phyloP scores from a whole-genome alignment of 1,284 basidiomycete species.

The Tylopilus sp. region DNA sequence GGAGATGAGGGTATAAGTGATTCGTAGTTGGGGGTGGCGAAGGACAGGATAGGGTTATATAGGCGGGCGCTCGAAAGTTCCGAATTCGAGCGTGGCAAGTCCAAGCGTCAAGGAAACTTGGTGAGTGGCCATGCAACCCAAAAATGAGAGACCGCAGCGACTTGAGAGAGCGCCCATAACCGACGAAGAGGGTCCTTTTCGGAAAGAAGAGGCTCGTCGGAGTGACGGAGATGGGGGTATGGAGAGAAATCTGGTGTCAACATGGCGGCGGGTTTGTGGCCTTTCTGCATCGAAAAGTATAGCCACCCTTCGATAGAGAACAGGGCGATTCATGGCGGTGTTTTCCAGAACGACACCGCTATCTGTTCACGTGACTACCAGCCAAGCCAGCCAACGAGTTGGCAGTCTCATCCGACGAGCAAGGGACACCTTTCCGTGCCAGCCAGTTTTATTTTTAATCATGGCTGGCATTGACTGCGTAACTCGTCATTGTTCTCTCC shows the following conservation, averaged over 20 bases:
- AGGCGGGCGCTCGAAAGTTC: constrained; percentile 11
- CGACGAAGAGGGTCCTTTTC: constrained; percentile 2
- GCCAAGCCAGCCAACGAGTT: too few relatives aligned
- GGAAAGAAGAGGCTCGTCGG: neutral
- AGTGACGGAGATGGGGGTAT: constrained; percentile 4
- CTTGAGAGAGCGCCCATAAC: constrained; percentile 16
- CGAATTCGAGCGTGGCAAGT: constrained; percentile 11
- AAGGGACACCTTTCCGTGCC: constrained; percentile 4
- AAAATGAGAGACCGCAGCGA: neutral
- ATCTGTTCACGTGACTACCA: too few relatives aligned
- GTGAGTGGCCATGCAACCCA: constrained; percentile 3
- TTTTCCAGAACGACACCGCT: too few relatives aligned
- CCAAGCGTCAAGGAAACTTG: constrained; percentile 9
- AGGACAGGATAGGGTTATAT: constrained; percentile 19
- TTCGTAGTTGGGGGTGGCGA: constrained; percentile 2
- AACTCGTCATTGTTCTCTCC: neutral
- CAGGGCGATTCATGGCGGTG: too few relatives aligned
- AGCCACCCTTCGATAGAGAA: too few relatives aligned
- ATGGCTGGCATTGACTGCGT: neutral
- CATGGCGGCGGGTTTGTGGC: neutral
- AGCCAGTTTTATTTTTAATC: constrained; percentile 5
- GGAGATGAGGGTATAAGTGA: constrained; percentile 8
- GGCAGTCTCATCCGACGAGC: constrained; percentile 17
- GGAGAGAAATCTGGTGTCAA: neutral
- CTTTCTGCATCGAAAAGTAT: too few relatives aligned